Evolutionary conservation across 2,329 filamentous ascomycete species (phyloP), one percentile per base, ranked within the genome.

Genomic region (Colletotrichum noveboracense): DNA sequence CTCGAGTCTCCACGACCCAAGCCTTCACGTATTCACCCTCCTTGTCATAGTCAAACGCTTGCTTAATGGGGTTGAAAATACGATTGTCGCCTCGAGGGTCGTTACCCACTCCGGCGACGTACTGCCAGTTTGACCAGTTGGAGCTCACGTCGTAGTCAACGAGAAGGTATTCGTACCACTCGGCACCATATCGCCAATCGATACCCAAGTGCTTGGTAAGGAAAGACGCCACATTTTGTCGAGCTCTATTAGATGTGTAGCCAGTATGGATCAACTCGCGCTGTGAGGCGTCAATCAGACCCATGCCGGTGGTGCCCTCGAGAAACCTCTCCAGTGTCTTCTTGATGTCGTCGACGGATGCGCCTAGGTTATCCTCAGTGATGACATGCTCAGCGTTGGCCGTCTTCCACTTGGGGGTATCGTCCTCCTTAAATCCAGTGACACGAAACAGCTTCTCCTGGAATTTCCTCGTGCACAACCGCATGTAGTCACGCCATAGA

Each of bases 81-180:
- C 94, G 88, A 0, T 91, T 90, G 7, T 94, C 91, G 8, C 92
- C 92, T 26, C 94, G 87, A 0, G 94, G 94, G 78, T 96, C 94
- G 78, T 96, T 96, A 9, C 95, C 94, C 0, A 96, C 94, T 0
- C 94, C 94, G 0, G 94, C 90, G 1, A 95, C 91, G 76, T 96
- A 96, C 82, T 96, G 94, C 94, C 94, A 96, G 79, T 95, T 96
- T 12, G 92, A 92, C 94, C 94, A 96, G 78, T 96, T 96, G 75
- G 89, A 93, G 16, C 90, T 91, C 0, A 94, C 89, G 78, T 96
- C 94, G 81, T 96, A 95, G 81, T 97, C 95, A 34, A 93, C 87
- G 5, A 96, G 87, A 80, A 94, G 86, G 81, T 89, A 91, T 81
- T 96, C 94, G 80, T 96, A 96, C 93, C 94, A 96, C 81, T 96